These are phyloP conservation scores for Plantago lanceolata DNA, from an alignment of 305 asterid species.

Conservation along the genomic window DNA sequence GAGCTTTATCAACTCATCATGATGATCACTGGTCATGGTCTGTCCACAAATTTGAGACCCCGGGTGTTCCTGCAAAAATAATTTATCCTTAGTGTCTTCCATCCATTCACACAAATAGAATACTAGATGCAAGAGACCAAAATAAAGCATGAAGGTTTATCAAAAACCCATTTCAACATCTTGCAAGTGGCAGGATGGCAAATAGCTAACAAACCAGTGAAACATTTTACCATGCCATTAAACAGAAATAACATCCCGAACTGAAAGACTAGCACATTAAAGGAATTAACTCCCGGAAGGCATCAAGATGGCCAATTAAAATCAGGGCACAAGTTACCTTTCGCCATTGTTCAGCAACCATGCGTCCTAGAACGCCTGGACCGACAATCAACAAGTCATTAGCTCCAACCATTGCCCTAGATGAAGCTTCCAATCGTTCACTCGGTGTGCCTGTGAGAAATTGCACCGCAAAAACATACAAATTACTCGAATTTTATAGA, in stretches of 20 bases:
- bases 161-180: background rate
- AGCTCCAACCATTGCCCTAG: constrained; percentile 52
- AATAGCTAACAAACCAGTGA: no score
- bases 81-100: constrained; percentile 20
- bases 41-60: constrained; percentile 75
- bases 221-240: no score
- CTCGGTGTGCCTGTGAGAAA: constrained; percentile 43
- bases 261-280: background rate
- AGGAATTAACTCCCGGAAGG: background rate
- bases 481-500: background rate
- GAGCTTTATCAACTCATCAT: constrained; percentile 62
- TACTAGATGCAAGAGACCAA: constrained; percentile 9
- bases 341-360: constrained; percentile 86
- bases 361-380: constrained; percentile 91
- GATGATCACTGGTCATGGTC: constrained; percentile 76
- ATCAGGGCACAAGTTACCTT: constrained; percentile 38
- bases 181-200: constrained; percentile 1
- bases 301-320: background rate
- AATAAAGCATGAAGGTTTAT: constrained; percentile 8
- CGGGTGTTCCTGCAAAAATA: constrained; percentile 60
- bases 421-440: constrained; percentile 46
- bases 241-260: no score
- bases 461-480: background rate
- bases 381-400: constrained; percentile 85
- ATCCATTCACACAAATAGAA: constrained; percentile 2